Percentiles rank a stretch among this genome's conserved stretches.
Conservation (phyloP, 768 basidiomycete species). For the Collybiopsis luxurians region DNA sequence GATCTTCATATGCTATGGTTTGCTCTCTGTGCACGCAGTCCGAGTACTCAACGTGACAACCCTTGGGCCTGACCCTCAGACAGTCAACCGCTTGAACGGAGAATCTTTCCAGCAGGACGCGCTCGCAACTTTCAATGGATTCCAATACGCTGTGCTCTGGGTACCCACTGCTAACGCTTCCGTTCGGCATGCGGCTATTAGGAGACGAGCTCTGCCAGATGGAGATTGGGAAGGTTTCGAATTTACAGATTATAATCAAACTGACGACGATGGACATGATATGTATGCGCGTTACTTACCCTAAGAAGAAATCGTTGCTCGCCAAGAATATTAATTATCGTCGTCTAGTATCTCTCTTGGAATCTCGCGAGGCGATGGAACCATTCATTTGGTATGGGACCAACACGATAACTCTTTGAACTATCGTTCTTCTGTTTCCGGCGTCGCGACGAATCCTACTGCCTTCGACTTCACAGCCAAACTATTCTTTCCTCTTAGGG, state of each 20-base stretch:
- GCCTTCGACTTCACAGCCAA: slow-evolving; percentile 19
- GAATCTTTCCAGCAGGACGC: slow-evolving; percentile 36
- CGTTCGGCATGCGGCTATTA: slow-evolving; percentile 24
- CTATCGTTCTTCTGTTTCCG: slow-evolving; percentile 27
- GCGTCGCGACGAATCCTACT: slow-evolving; percentile 25
- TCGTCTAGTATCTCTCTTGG: slow-evolving; percentile 30
- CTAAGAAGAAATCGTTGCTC: background rate
- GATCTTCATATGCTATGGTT: background rate
- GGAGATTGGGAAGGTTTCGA: slow-evolving; percentile 26
- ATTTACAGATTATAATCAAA: slow-evolving; percentile 32
- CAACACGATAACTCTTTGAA: slow-evolving; percentile 34
- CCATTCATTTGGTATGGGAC: slow-evolving; percentile 31
- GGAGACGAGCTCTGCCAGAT: slow-evolving; percentile 21
- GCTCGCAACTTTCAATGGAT: slow-evolving; percentile 30
- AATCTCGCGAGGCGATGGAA: slow-evolving; percentile 33
- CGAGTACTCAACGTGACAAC: slow-evolving; percentile 14
- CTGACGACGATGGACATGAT: slow-evolving; percentile 35
- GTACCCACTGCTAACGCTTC: slow-evolving; percentile 21
- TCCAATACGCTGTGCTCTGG: slow-evolving; percentile 34
- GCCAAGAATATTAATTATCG: background rate
- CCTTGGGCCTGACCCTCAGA: slow-evolving; percentile 29
- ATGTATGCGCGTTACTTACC: slow-evolving; percentile 20
- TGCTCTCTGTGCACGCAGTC: slow-evolving; percentile 1
- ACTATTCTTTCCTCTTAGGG: slow-evolving; percentile 25
- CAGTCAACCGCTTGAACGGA: slow-evolving; percentile 31